Percentiles rank a stretch among this genome's conserved stretches.
Evolutionary conservation across 768 basidiomycete species (phyloP).

Genomic region (Xanthoconium stramineum): DNA sequence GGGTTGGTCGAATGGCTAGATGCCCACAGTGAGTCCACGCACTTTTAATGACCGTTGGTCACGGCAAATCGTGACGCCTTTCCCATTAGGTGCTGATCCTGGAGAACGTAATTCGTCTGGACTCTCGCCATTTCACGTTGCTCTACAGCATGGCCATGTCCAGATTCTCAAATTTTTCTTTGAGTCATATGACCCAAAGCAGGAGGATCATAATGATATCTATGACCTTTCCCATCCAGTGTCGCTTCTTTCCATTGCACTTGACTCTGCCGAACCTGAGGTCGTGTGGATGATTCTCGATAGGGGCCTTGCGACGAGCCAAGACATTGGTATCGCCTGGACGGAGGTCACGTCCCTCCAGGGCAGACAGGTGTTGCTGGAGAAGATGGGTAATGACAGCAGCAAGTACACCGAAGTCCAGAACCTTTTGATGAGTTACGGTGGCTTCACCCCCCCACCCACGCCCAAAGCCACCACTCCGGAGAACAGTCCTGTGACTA

Average conservation of each 20-base stretch:
- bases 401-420: conserved; percentile 49
- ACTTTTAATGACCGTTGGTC: conserved; percentile 22
- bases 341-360: conserved; percentile 40
- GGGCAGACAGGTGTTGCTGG: conserved; percentile 25
- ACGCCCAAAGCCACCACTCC: conserved; percentile 23
- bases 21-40: conserved; percentile 55
- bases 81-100: conserved; percentile 58
- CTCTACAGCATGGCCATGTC: conserved; percentile 51
- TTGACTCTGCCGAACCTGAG: conserved; percentile 61
- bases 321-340: conserved; percentile 54
- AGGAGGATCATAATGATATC: conserved; percentile 46
- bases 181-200: conserved; percentile 53
- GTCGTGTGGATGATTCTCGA: conserved; percentile 63
- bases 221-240: conserved; percentile 43
- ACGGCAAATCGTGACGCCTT: conserved; percentile 17
- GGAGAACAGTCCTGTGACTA: conserved; percentile 10
- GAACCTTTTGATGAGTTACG: conserved; percentile 49
- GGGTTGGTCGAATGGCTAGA: conserved; percentile 68
- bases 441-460: conserved; percentile 48
- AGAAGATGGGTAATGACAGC: conserved; percentile 23
- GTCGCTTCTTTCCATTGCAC: conserved; percentile 52
- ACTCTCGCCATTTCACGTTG: conserved; percentile 65
- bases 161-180: conserved; percentile 59
- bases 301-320: conserved; percentile 45
- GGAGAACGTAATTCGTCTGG: conserved; percentile 63